phyloP scores from a whole-genome alignment of 495 filamentous ascomycete genomes.

The Lentithecium fluviatile region DNA sequence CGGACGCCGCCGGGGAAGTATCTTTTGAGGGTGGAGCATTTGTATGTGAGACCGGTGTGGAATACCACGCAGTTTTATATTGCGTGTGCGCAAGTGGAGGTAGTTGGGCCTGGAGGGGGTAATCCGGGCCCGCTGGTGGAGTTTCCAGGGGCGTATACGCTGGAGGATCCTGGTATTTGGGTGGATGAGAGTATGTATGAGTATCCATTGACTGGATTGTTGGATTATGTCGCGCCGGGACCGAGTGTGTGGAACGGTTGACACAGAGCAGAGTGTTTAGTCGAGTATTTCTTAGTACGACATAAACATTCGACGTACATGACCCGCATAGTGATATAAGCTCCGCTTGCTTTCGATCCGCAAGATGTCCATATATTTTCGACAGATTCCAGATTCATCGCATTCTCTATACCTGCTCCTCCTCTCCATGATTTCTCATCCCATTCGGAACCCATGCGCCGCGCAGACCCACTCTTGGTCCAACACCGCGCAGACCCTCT shows the following conservation, averaged over 20 bases:
- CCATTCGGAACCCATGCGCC: slow-evolving; percentile 17
- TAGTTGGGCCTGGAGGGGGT: slow-evolving; percentile 14
- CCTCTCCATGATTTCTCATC: too few relatives aligned
- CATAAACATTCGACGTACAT: too few relatives aligned
- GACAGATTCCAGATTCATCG: too few relatives aligned
- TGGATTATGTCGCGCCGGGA: slow-evolving; percentile 12
- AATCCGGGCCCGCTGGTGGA: slow-evolving; percentile 9
- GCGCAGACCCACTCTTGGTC: slow-evolving; percentile 39
- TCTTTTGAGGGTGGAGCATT: slow-evolving; percentile 21
- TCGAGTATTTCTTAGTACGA: too few relatives aligned
- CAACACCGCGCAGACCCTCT: slow-evolving; percentile 48
- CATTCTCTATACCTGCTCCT: too few relatives aligned
- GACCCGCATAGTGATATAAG: too few relatives aligned
- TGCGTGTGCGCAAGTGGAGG: slow-evolving; percentile 20
- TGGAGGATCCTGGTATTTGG: slow-evolving; percentile 10
- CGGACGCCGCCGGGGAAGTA: slow-evolving; percentile 22
- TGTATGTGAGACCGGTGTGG: slow-evolving; percentile 1
- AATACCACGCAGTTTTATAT: slow-evolving; percentile 24
- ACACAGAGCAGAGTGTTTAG: neutral
- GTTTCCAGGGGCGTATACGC: slow-evolving; percentile 22
- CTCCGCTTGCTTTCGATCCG: too few relatives aligned
- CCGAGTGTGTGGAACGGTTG: slow-evolving; percentile 23
- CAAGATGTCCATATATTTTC: too few relatives aligned
- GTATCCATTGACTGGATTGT: slow-evolving; percentile 8
- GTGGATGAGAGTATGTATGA: slow-evolving; percentile 3